phyloP scores from a whole-genome alignment of 768 basidiomycete genomes.

The Plicaturopsis crispa region DNA sequence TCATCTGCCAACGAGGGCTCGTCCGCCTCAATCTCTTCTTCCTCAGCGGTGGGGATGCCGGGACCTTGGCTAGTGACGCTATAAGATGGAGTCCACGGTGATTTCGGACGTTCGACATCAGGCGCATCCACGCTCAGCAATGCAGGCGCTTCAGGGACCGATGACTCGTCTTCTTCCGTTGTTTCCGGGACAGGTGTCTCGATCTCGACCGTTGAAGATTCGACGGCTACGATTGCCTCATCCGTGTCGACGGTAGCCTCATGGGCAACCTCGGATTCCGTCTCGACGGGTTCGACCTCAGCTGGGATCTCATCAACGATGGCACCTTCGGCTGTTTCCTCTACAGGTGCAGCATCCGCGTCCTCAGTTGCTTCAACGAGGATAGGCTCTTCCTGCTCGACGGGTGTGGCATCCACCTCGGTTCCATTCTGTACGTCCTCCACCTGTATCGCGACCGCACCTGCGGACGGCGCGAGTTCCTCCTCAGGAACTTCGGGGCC shows the following conservation, averaged over 20 bases:
- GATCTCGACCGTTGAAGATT: too few relatives aligned
- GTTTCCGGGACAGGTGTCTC: too few relatives aligned
- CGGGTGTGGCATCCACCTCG: too few relatives aligned
- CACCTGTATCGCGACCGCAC: background rate
- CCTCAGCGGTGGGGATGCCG: slow-evolving; percentile 20
- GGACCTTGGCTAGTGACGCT: slow-evolving; percentile 38
- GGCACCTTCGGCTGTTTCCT: background rate
- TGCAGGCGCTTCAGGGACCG: background rate
- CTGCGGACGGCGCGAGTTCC: background rate
- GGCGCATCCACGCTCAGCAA: too few relatives aligned
- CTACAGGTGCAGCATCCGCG: background rate
- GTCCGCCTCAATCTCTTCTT: slow-evolving; percentile 8
- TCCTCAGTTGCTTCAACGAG: background rate
- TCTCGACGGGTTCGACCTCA: background rate
- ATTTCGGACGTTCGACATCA: slow-evolving; percentile 35
- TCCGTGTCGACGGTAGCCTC: background rate
- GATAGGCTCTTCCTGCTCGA: too few relatives aligned
- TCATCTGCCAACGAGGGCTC: slow-evolving; percentile 1
- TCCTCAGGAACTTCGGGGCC: background rate
- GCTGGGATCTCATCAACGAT: too few relatives aligned
- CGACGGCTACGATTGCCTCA: background rate
- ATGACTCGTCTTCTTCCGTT: too few relatives aligned
- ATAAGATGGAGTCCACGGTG: slow-evolving; percentile 48
- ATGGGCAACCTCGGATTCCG: too few relatives aligned
- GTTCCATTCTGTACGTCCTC: background rate